A percentile compares a stretch with the other conserved stretches of the same genome.
phyloP scores from a whole-genome alignment of 805 yeast genomes.

The Crinitomyces ghanaensis region DNA sequence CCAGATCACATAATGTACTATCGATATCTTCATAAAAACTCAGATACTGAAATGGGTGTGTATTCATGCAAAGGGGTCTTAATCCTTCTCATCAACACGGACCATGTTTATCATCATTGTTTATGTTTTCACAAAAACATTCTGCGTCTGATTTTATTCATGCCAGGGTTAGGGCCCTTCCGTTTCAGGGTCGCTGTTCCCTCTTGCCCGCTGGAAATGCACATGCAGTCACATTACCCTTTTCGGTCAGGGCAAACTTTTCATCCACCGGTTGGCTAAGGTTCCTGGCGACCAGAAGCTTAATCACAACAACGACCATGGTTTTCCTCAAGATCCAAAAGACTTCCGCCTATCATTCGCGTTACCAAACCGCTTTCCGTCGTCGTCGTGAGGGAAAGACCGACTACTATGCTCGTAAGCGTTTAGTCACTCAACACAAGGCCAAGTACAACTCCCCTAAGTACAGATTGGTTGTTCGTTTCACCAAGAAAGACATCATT shows the following conservation, averaged over 20 bases:
- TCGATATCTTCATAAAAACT: too few relatives aligned
- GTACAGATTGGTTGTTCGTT: constrained; percentile 98
- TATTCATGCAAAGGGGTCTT: constrained; percentile 29
- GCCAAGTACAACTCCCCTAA: constrained; percentile 99
- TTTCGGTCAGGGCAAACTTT: not conserved
- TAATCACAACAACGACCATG: constrained; percentile 37
- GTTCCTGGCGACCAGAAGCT: not conserved
- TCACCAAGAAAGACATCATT: constrained; percentile 99
- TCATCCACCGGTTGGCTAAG: too few relatives aligned
- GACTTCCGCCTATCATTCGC: constrained; percentile 93
- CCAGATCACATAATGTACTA: too few relatives aligned
- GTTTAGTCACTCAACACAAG: constrained; percentile 99
- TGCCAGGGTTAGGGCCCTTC: not conserved
- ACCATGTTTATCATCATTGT: constrained; percentile 23
- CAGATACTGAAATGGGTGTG: constrained; percentile 23
- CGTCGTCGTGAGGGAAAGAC: constrained; percentile 99
- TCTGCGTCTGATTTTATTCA: not conserved
- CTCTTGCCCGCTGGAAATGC: not conserved
- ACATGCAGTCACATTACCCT: not conserved
- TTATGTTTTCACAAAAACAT: not conserved
- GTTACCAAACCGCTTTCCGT: constrained; percentile 99
- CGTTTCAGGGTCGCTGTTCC: not conserved
- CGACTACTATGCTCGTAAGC: constrained; percentile 99
- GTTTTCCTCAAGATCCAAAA: constrained; percentile 61
- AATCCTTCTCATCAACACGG: constrained; percentile 31